These are phyloP conservation scores for Melampsora americana DNA, from an alignment of 1,284 basidiomycete species.

Conservation along the genomic window DNA sequence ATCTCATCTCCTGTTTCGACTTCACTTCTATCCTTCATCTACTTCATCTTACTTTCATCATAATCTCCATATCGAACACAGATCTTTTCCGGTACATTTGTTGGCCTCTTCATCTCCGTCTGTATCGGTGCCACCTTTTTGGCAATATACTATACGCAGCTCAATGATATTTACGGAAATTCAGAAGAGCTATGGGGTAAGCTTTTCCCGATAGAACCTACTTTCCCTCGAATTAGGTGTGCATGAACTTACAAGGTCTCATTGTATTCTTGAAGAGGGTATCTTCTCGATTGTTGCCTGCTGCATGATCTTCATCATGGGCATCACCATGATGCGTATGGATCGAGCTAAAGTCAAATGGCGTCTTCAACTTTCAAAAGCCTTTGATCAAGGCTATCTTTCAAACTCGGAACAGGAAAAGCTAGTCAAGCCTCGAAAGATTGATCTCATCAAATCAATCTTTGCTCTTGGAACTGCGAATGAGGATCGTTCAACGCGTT, in stretches of 20 bases:
- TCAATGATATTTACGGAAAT: constrained; percentile 59
- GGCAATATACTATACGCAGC: constrained; percentile 60
- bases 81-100: constrained; percentile 73
- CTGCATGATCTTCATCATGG: constrained; percentile 58
- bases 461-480: constrained; percentile 41
- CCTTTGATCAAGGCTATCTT: constrained; percentile 62
- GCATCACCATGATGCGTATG: constrained; percentile 59
- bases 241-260: background rate
- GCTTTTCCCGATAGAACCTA: constrained; percentile 16
- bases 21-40: constrained; percentile 1
- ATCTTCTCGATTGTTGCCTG: constrained; percentile 60
- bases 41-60: background rate
- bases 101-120: constrained; percentile 72
- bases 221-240: no score
- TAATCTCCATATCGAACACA: constrained; percentile 52
- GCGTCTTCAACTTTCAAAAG: constrained; percentile 76
- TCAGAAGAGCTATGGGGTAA: constrained; percentile 61
- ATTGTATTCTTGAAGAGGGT: constrained; percentile 13
- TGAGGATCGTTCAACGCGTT: constrained; percentile 45
- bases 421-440: constrained; percentile 2
- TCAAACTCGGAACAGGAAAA: constrained; percentile 46
- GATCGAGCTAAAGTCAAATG: constrained; percentile 75
- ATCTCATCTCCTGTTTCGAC: background rate
- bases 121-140: constrained; percentile 63
- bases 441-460: constrained; percentile 42